Conservation (phyloP, 169 alveolate species). For the Babesia bovis region DNA sequence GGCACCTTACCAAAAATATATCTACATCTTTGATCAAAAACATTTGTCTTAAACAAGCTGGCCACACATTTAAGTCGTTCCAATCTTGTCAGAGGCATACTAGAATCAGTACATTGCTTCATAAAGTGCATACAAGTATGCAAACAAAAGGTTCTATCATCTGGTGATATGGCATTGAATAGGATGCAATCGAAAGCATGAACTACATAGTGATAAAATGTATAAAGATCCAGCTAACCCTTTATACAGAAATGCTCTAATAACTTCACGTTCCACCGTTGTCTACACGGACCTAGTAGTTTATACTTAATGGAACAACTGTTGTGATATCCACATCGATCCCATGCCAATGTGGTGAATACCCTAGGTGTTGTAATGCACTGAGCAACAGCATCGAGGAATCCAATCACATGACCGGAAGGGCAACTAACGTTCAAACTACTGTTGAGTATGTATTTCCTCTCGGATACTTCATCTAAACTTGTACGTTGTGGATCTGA, state of each 20-base stretch:
- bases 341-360: constrained; percentile 18
- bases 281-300: constrained; percentile 6
- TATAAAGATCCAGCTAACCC: constrained; percentile 8
- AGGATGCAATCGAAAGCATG: constrained; percentile 43
- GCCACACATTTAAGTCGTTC: constrained; percentile 18
- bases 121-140: constrained; percentile 38
- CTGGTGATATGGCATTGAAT: constrained; percentile 2
- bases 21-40: constrained; percentile 7
- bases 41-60: constrained; percentile 21
- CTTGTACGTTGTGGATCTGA: too few species aligned
- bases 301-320: neutral
- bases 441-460: neutral
- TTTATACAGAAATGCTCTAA: constrained; percentile 19
- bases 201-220: constrained; percentile 10
- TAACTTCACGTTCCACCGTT: neutral
- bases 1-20: constrained; percentile 25
- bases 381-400: constrained; percentile 24
- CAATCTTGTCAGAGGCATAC: constrained; percentile 9
- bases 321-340: constrained; percentile 9
- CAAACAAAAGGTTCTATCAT: constrained; percentile 36
- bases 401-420: constrained; percentile 18
- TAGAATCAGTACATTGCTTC: constrained; percentile 18
- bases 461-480: neutral
- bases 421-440: constrained; percentile 14
- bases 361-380: constrained; percentile 1